Conservation (phyloP, 305 asterid species). For the Petunia hybrid region DNA sequence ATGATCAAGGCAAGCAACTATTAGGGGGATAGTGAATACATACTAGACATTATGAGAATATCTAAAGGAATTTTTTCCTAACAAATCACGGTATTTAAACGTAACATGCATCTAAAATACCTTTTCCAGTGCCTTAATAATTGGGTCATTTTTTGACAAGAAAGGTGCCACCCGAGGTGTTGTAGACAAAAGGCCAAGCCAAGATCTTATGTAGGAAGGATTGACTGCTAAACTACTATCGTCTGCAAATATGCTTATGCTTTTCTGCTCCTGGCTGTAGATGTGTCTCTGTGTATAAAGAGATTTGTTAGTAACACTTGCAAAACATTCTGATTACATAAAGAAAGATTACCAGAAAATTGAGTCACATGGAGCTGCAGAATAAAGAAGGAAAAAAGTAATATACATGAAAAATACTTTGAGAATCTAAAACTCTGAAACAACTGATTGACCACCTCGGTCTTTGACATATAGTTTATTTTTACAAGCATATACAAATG, state of each 20-base stretch:
- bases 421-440: slow-evolving; percentile 13
- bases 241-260: slow-evolving; percentile 72
- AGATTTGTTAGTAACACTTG: slow-evolving; percentile 22
- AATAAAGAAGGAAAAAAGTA: background rate
- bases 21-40: background rate
- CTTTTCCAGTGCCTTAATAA: slow-evolving; percentile 83
- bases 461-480: background rate
- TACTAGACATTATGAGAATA: slow-evolving; percentile 12
- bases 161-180: slow-evolving; percentile 95
- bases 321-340: background rate
- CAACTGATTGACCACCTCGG: background rate
- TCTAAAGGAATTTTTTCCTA: background rate
- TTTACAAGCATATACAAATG: background rate
- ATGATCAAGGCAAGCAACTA: background rate
- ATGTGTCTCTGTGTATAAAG: slow-evolving; percentile 74
- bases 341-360: background rate
- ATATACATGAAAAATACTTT: background rate
- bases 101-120: slow-evolving; percentile 40
- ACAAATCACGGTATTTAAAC: background rate
- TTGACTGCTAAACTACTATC: slow-evolving; percentile 79
- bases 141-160: slow-evolving; percentile 73
- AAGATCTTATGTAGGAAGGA: slow-evolving; percentile 76
- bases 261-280: slow-evolving; percentile 70
- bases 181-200: slow-evolving; percentile 79
- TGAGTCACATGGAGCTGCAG: background rate